Base-by-base conservation (phyloP, 371 early-diverging fungal genomes). In the Mucor piriformis region DNA sequence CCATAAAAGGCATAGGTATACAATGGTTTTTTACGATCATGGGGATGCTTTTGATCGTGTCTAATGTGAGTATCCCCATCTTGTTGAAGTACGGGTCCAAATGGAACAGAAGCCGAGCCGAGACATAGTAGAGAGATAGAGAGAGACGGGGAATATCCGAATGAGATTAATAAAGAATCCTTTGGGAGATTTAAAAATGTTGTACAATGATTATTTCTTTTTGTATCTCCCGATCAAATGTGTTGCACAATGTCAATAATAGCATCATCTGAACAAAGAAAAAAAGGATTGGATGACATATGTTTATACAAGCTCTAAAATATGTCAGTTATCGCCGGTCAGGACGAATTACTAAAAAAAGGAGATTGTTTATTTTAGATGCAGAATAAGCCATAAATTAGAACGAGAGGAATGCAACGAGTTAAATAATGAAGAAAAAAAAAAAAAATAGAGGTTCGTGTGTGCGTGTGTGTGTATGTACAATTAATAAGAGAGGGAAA, bases 1-100 rank as follows among this genome's bases (percentile, higher is more conserved):
- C 59, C 29, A 65, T 72, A 47, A 20, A 60, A 47, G 63, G 63
- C 12, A 43, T 72, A 16, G 72, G 72, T 0, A 53, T 60, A 21
- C 62, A 50, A 1, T 72, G 65, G 61, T 59, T 62, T 53, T 68
- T 72, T 42, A 57, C 65, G 1, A 48, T 59, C 13, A 11, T 70
- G 16, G 63, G 61, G 3, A 21, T 62, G 13, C 13, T 67, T 12
- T 32, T 48, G 40, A 33, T 54, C 11, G 27, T 47, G 1, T 38
- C 51, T 6, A 67, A 64, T 18, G 53, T 50, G 13, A 11, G 32
- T 11, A 23, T 71, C 3, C 50, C 61, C 11, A 38, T 64, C 4
- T 29, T 67, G 11, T 16, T 63, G 10, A 68, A 52, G 23, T 68
- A 44, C 49, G 72, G 72, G 18, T 58, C 68, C 6, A 20, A 13